Evolutionary conservation across 352 stramenopile species (phyloP), one percentile per base, ranked within the genome.

Genomic region (Elongisporangium senticosum): DNA sequence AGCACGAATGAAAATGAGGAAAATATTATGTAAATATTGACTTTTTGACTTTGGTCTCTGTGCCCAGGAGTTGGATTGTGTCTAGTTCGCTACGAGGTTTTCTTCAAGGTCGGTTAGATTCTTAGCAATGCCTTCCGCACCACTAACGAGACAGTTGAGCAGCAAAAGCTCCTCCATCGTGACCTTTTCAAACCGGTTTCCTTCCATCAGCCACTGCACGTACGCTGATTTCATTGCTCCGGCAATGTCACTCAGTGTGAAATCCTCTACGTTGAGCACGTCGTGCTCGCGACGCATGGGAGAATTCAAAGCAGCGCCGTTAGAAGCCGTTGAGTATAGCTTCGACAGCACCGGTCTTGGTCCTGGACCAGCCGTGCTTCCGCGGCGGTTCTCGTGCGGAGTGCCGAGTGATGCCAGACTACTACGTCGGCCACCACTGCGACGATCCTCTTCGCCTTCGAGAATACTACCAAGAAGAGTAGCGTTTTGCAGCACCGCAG

Each of bases 151-250:
- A 43, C 75, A 84, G 58, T 70, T 84, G 51, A 83, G 68, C 20
- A 86, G 63, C 15, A 86, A 55, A 11, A 86, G 62, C 51, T 83
- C 73, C 39, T 86, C 75, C 68, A 86, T 78, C 47, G 75, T 67
- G 19, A 80, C 68, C 53, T 70, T 69, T 51, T 84, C 65, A 58
- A 65, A 82, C 19, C 72, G 70, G 10, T 66, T 60, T n/a, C 72
- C 65, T 49, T 77, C 68, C 63, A 86, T 64, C 11, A 83, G 69
- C 71, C 70, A 80, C 56, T 78, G 61, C n/a, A 80, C 68, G 39
- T 80, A 81, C 11, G 49, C 63, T 4, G 63, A 58, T 53, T 78
- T 78, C 67, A 85, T 79, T 40, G 62, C 21, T 15, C 53, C 54
- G 3, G 75, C 72, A 21, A 79, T 76, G 3, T 82, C 72, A 14